Base-by-base conservation (phyloP, 148 eudicot species). In the Simmondsia chinensis region DNA sequence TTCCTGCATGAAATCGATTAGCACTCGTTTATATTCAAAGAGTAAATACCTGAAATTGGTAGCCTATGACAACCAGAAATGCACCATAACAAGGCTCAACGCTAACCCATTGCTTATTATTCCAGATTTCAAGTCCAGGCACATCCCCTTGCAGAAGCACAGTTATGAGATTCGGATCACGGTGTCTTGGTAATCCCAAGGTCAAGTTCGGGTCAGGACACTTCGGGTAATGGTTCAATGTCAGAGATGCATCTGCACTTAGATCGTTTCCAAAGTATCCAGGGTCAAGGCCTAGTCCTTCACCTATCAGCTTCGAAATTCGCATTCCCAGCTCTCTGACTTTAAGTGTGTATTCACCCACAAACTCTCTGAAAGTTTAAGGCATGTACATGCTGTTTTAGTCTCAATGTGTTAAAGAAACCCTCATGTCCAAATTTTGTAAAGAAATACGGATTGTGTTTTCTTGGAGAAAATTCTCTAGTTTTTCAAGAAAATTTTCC, bases 91-190 rank as follows among this genome's bases (percentile, higher is more conserved):
- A 17, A 1, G 64, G 59, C 16, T 57, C 39, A 20, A 65, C 46
- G 19, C 57, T 48, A 14, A 57, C 19, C 63, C 63, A 57, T 26
- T 50, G 25, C 3, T 43, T 62, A 27, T 57, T 33, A 10, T 56
- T 64, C 27, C 33, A 17, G 40, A 64, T 34, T 24, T 57, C 58
- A 32, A 64, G 63, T 15, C 69, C 69, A 26, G 44, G 36, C 10
- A 43, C 51, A 30, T 45, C 30, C 1, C 46, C 52, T 44, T 64
- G 58, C 6, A 50, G 36, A 11, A 57, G 51, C 13, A 63, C 16
- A 7, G 62, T 56, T 12, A 63, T 27, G 33, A 56, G 34, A 28
- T 46, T 27, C 5, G 61, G 61, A 24, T 56, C 61, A 16, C 46
- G 2, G 8, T 40, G 48, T 38, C 18, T 49, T 3, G 55, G 22